Base-by-base conservation (phyloP, 1,139 yeast genomes). In the Taphrina wiesneri region DNA sequence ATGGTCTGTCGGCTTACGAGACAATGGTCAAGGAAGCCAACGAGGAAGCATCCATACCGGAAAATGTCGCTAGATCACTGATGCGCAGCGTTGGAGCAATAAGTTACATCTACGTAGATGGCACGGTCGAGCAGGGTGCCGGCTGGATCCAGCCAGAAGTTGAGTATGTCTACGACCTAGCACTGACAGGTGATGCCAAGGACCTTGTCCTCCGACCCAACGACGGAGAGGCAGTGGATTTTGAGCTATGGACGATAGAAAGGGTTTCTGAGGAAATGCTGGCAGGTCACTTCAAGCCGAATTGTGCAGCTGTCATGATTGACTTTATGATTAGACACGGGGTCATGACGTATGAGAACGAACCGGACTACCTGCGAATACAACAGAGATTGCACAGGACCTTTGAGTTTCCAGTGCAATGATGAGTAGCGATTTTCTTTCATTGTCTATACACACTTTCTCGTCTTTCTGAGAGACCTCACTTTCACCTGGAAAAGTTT, bases 251-350 rank as follows among this genome's bases (percentile, higher is more conserved):
- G 85, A 76, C 80, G 3, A 75, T 88, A 0, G 84, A 81, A 9
- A 86, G 88, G 70, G 83, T 90, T 0, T 70, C 81, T 41, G 70
- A 73, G 28, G 80, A 82, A 25, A 72, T 92, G 30, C 72, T 74
- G 7, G 74, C 75, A 0, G 85, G 84, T 0, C 83, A 86, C 70
- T 93, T 93, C 78, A 93, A 93, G 75, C 96, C 96, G 51, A 93
- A 93, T 72, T 88, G 97, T 76, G 96, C 87, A 76, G 28, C 88
- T 60, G 86, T 92, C 1, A 81, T 88, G 47, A 79, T 91, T 26
- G 98, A 93, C 72, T 93, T 93, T 72, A 79, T 93, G 69, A 82
- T 92, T 25, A 84, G 99, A 71, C 93, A 88, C 72, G 96, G 97
- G 0, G 74, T 80, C 41, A 74, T 90, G 26, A 82, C 85, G 0